Evolutionary conservation across 495 filamentous ascomycete genomes (phyloP).

Genomic region (Tuber umbilicatum): DNA sequence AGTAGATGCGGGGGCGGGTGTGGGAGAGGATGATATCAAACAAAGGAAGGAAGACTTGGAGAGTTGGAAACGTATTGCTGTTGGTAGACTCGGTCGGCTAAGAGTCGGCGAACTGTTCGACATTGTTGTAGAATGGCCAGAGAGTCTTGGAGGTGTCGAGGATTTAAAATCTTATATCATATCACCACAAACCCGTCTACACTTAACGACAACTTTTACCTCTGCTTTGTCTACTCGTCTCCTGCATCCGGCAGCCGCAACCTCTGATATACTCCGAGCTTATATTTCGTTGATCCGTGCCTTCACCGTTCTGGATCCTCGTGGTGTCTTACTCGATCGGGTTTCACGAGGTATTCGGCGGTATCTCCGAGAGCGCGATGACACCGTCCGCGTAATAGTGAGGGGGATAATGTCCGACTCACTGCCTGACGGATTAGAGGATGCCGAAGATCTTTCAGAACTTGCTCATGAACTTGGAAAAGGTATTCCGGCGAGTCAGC

Average conservation of each 20-base stretch:
- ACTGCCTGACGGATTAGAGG: conserved; percentile 26
- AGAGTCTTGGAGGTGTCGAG: conserved; percentile 71
- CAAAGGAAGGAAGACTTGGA: conserved; percentile 52
- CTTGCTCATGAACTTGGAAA: conserved; percentile 68
- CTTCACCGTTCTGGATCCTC: conserved; percentile 82
- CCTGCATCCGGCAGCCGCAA: conserved; percentile 82
- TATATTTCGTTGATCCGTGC: conserved; percentile 91
- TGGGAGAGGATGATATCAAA: conserved; percentile 40
- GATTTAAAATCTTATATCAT: conserved; percentile 55
- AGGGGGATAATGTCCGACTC: conserved; percentile 70
- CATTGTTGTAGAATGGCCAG: conserved; percentile 77
- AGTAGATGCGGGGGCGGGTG: conserved; percentile 32
- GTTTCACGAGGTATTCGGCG: conserved; percentile 74
- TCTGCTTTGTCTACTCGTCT: conserved; percentile 61
- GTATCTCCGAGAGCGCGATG: conserved; percentile 88
- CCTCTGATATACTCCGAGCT: conserved; percentile 75
- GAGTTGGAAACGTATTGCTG: conserved; percentile 74
- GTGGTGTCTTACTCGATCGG: conserved; percentile 81
- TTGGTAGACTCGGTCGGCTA: conserved; percentile 69
- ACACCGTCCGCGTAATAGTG: conserved; percentile 82
- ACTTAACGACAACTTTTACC: conserved; percentile 66
- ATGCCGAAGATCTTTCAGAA: conserved; percentile 55
- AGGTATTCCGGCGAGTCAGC: conserved; percentile 42
- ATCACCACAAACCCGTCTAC: conserved; percentile 55
- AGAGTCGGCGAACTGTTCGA: conserved; percentile 81